Evolutionary conservation across 2,329 filamentous ascomycete genomes (phyloP), one percentile per base, ranked within the genome.

Genomic region (Lecanicillium sp.): DNA sequence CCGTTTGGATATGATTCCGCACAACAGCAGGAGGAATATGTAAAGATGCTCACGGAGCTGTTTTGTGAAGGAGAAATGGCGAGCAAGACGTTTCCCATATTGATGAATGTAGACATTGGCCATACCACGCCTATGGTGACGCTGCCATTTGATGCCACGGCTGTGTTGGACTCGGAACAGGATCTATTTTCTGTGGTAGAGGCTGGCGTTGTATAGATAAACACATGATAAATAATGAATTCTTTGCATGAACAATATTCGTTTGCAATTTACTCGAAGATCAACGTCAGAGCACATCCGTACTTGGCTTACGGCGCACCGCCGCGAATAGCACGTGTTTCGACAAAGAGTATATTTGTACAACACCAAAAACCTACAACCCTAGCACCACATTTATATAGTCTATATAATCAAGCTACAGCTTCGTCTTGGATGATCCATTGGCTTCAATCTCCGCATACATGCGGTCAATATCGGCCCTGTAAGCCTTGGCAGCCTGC

Each of bases 381-480:
- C n/a, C n/a, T n/a, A n/a, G n/a, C n/a, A n/a, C n/a, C n/a, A n/a
- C n/a, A n/a, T n/a, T n/a, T n/a, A n/a, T n/a, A n/a, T n/a, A n/a
- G n/a, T n/a, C n/a, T n/a, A n/a, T n/a, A n/a, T n/a, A n/a, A n/a
- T n/a, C n/a, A 25, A 11, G 11, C 29, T 61, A 74, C 45, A 74
- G 54, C 60, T 65, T 73, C 20, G 68, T 59, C 54, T 62, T 66
- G 31, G 59, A 43, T 56, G 52, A 36, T 35, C 25, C 34, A 61
- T 53, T 17, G 59, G 22, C 61, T 33, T 64, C 65, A 42, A 78
- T 59, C 55, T 77, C 73, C 29, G 61, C 63, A 48, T 79, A 79
- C 72, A 79, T 69, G 39, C 61, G 60, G 41, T 73, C 70, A 34
- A 79, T 74, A 36, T 77, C 64, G 14, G 56, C 51, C 40, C 65